Conservation (phyloP, 2,329 filamentous ascomycete species). For the Colletotrichum filicis region DNA sequence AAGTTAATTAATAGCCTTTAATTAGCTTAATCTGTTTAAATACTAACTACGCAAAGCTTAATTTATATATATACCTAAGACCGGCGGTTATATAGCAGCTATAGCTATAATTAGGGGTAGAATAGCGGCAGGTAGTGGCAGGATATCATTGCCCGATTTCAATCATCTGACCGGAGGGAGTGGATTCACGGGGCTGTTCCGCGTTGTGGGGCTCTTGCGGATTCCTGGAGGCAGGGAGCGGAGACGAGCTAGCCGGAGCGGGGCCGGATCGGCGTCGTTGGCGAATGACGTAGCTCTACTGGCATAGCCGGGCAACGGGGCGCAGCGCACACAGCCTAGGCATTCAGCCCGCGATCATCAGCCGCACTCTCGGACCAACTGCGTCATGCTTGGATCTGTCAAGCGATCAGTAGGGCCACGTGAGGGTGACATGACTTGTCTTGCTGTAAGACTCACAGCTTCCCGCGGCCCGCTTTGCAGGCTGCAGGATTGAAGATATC, state of each 20-base stretch:
- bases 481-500: too few species aligned
- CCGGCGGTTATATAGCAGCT: accelerated
- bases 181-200: neutral
- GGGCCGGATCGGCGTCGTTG: neutral
- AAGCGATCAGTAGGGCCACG: neutral
- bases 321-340: neutral
- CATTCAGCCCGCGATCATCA: neutral
- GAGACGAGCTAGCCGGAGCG: neutral
- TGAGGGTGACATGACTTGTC: neutral
- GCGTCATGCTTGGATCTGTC: neutral
- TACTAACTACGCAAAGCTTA: too few species aligned
- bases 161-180: neutral
- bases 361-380: neutral
- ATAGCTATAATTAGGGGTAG: accelerated
- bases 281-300: neutral
- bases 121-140: too few species aligned
- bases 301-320: neutral
- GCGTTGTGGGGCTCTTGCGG: neutral
- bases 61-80: accelerated
- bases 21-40: too few species aligned
- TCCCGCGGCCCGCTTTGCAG: neutral
- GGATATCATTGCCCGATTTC: too few species aligned
- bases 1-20: too few species aligned
- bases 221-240: neutral
- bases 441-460: neutral